These are phyloP conservation scores for Balamuthia mandrillaris DNA, from an alignment of 208 protist species.

Conservation along the genomic window DNA sequence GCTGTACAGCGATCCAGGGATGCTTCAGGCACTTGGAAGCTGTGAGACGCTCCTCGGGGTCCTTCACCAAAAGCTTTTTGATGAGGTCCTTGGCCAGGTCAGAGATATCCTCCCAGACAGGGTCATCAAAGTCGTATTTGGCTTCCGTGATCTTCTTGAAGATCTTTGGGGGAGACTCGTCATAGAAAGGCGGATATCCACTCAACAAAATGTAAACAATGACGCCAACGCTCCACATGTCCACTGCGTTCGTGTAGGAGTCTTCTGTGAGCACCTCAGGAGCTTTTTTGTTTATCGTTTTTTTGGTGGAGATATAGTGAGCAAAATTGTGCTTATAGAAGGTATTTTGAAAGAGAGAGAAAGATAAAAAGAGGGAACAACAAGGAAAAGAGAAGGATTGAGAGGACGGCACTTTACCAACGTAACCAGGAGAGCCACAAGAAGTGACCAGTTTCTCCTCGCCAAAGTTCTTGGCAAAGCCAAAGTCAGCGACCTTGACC, in stretches of 20 bases:
- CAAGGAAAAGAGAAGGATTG: background rate
- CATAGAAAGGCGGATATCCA: slow-evolving; percentile 64
- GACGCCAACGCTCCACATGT: slow-evolving; percentile 71
- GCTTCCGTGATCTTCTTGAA: slow-evolving; percentile 60
- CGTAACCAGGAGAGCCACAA: slow-evolving; percentile 71
- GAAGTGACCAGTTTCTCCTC: slow-evolving; percentile 55
- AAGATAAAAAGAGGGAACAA: background rate
- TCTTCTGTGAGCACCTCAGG: slow-evolving; percentile 62
- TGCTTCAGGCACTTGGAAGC: slow-evolving; percentile 59
- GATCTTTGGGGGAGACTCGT: slow-evolving; percentile 50
- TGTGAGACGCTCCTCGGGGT: slow-evolving; percentile 56
- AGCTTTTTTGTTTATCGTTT: slow-evolving; percentile 30
- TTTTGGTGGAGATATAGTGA: too few species aligned
- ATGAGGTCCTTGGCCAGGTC: slow-evolving; percentile 65
- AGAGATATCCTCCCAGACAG: slow-evolving; percentile 54
- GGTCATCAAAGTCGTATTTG: slow-evolving; percentile 57
- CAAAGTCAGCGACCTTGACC: slow-evolving; percentile 4
- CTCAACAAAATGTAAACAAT: slow-evolving; percentile 69
- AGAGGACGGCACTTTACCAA: too few species aligned
- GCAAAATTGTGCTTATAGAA: too few species aligned
- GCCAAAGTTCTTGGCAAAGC: slow-evolving; percentile 34
- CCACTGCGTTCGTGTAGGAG: slow-evolving; percentile 66
- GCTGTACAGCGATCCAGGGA: slow-evolving; percentile 57
- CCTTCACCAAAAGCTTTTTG: slow-evolving; percentile 53
- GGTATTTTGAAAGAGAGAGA: background rate